Percentiles rank a stretch among this genome's conserved stretches.
phyloP scores from a whole-genome alignment of 495 filamentous ascomycete genomes.

The Penicillium steckii region DNA sequence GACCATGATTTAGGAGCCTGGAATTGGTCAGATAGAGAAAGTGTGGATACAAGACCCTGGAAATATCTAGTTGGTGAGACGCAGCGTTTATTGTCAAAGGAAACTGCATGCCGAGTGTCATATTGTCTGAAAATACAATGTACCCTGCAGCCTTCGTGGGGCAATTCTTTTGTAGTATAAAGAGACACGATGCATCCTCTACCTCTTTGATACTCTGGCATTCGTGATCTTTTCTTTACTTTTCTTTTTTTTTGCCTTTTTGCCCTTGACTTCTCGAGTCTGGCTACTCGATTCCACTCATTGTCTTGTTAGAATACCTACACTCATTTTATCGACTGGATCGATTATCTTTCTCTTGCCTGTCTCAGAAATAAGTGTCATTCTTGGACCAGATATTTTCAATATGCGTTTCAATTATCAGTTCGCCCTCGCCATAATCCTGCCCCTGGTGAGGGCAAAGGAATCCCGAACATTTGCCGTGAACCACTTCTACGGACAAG shows the following conservation, averaged over 20 bases:
- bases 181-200: not conserved
- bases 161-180: not conserved
- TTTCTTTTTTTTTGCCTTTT: not conserved
- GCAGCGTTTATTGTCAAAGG: not conserved
- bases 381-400: not conserved
- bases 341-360: not conserved
- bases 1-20: not conserved
- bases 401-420: not conserved
- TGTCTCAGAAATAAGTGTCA: not conserved
- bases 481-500: slow-evolving; percentile 20
- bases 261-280: not conserved
- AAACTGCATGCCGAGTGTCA: slow-evolving; percentile 2
- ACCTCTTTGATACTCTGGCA: not conserved
- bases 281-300: not conserved
- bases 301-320: not conserved
- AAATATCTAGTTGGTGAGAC: not conserved
- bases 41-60: not conserved
- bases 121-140: slow-evolving; percentile 1
- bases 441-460: not conserved
- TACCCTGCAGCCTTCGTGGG: too few relatives aligned
- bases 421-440: not conserved
- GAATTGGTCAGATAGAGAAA: not conserved
- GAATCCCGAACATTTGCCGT: slow-evolving; percentile 15
- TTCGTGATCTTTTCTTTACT: not conserved
- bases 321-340: not conserved